These are phyloP conservation scores for Aspergillaceae sp. DNA, from an alignment of 2,329 filamentous ascomycete species.

Conservation along the genomic window DNA sequence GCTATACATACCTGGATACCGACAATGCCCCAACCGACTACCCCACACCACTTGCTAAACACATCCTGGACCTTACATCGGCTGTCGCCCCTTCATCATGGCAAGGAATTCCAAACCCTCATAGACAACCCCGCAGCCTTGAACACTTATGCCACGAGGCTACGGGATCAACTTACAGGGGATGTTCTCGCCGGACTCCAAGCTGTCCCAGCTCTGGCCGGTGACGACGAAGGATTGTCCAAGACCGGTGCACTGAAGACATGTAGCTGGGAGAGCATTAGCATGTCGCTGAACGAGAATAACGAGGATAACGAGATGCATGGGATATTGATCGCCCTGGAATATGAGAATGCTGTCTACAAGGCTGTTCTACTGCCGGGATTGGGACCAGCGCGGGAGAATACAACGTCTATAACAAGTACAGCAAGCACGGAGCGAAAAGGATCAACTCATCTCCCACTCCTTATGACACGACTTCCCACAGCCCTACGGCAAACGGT, in stretches of 20 bases:
- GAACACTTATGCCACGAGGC: conserved; percentile 39
- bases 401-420: conserved; percentile 2
- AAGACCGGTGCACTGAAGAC: conserved; percentile 40
- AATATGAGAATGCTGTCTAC: conserved; percentile 43
- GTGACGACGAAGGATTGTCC: conserved; percentile 30
- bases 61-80: conserved; percentile 48
- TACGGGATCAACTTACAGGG: conserved; percentile 43
- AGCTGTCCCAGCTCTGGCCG: conserved; percentile 22
- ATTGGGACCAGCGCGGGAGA: conserved; percentile 5
- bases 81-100: conserved; percentile 46
- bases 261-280: conserved; percentile 38
- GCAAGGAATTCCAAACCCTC: conserved; percentile 27
- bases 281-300: conserved; percentile 17
- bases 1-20: no score
- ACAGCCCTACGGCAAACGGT: conserved; percentile 42
- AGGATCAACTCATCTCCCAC: conserved; percentile 40
- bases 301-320: conserved; percentile 16
- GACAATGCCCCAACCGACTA: conserved; percentile 17
- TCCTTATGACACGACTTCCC: conserved; percentile 45
- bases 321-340: conserved; percentile 42
- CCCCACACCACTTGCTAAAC: conserved; percentile 39
- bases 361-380: conserved; percentile 43
- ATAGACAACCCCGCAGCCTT: conserved; percentile 29
- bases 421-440: conserved; percentile 10
- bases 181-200: conserved; percentile 41